Evolutionary conservation across 1,284 basidiomycete genomes (phyloP), one percentile per base, ranked within the genome.

Genomic region (Apiotrichum laibachii): DNA sequence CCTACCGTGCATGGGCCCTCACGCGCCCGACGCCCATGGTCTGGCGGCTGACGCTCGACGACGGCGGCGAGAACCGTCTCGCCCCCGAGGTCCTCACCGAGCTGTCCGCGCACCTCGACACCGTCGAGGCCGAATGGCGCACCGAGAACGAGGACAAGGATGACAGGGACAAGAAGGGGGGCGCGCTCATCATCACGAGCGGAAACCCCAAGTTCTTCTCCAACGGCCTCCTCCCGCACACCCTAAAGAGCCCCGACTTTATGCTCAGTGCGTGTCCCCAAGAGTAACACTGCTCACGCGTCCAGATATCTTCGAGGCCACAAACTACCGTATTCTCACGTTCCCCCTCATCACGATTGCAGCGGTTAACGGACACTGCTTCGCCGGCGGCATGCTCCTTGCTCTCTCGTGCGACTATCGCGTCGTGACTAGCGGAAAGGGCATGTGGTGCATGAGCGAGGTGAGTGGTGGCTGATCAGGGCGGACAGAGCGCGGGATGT

Each of bases 191-290:
- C 56, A 84, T 93, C 52, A 85, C 89, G 54, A 81, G 82, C 60
- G 82, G 82, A 57, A 86, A 89, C 71, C 84, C 90, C 70, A 92
- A 91, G 77, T 94, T 92, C 82, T 94, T 92, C 77, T 88, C 87
- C 75, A 93, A 92, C 72, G 91, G 90, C 1, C 82, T 93, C 50
- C 89, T 92, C 75, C 88, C 85, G 66, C 83, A 82, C 33, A 84
- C 81, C 31, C 81, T 85, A 9, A 76, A 83, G 39, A 80, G 81
- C 44, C 84, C 92, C 64, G 83, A 85, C 60, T 92, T 92, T 78
- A 89, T 92, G 76, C 81, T 82, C 43, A 76, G 90, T 91, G 67
- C 65, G 84, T 77, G 61, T 15, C 22, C 8, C 40, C 8, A 11
- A 39, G 37, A 16, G 37, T 2, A 39, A 26, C 26, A 16, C 15